Evolutionary conservation across 2,329 filamentous ascomycete species (phyloP), one percentile per base, ranked within the genome.

Genomic region (Ophiosphaerella herpotricha): DNA sequence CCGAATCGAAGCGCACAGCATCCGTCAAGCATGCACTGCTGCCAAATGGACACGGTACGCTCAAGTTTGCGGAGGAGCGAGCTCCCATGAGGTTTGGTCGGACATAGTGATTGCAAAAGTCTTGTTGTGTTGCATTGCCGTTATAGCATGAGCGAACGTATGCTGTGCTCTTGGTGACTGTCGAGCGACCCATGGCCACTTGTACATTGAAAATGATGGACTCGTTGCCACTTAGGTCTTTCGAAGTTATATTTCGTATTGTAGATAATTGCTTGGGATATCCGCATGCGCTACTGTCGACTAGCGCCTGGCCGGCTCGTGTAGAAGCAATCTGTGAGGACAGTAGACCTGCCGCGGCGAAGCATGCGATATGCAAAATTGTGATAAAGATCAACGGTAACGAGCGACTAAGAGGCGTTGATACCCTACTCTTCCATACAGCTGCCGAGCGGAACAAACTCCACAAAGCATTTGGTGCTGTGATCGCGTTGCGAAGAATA

Each of bases 401-500:
- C 9, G 60, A 48, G 18, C 56, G 46, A 11, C 40, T 29, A 12
- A 58, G 18, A 13, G 55, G 46, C 14, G 45, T 42, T 13, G 54
- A 44, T 7, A 49, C 48, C 45, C 44, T 56, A 11, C 51, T 46
- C 42, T 45, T 55, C 58, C 61, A 62, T 12, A 47, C 50, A 3
- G 50, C 13, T 13, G 53, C 45, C n/a, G 52, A 50, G 11, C 48
- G 49, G 23, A 32, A 21, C 5, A 64, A 31, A 26, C 46, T 50
- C 57, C 59, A 64, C 4, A 61, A 32, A 3, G 57, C 54, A 31
- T 54, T 58, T 5, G 55, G 54, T 11, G 59, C 57, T 2, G 59
- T 58, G 7, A 54, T 54, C 23, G 55, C 46, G 39, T 63, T 64
- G n/a, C 61, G 55, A 4, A 63, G 53, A 14, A 61, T 58, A n/a